A percentile compares a stretch with the other conserved stretches of the same genome.
These are phyloP conservation scores for Rhynchosporium secalis DNA, from an alignment of 2,329 filamentous ascomycete genomes.

Conservation along the genomic window DNA sequence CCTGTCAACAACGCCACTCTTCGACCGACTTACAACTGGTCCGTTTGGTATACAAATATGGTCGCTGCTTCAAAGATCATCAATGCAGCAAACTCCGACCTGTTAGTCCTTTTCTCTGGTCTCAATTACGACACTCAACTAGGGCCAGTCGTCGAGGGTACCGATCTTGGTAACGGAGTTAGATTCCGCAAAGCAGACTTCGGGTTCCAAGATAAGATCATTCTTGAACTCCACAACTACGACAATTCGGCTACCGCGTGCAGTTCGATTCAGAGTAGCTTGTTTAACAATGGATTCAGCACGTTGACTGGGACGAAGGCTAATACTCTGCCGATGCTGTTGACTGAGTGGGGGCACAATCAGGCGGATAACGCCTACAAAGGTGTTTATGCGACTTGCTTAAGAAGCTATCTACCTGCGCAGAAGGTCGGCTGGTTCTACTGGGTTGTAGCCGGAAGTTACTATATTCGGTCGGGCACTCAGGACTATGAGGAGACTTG, in stretches of 20 bases:
- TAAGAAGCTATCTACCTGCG: conserved; percentile 44
- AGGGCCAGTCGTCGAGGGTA: conserved; percentile 25
- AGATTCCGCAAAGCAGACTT: conserved; percentile 43
- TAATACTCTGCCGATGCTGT: conserved; percentile 43
- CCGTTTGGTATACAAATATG: conserved; percentile 47
- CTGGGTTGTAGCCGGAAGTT: conserved; percentile 60
- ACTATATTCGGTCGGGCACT: conserved; percentile 54
- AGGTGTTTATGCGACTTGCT: conserved; percentile 51
- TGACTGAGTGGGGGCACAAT: conserved; percentile 50
- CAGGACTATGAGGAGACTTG: conserved; percentile 60
- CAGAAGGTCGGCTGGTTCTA: conserved; percentile 55
- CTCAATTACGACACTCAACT: conserved; percentile 46
- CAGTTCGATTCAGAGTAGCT: conserved; percentile 14
- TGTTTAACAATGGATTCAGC: conserved; percentile 19
- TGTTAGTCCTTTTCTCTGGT: conserved; percentile 51
- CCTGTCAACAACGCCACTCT: conserved; percentile 23
- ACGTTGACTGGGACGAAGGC: conserved; percentile 36
- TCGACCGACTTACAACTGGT: conserved; percentile 45
- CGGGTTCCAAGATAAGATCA: conserved; percentile 46
- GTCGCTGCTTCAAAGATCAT: conserved; percentile 44
- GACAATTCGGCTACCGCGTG: conserved; percentile 43
- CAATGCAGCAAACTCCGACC: conserved; percentile 45
- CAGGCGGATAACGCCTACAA: conserved; percentile 47
- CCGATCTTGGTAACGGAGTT: conserved; percentile 21
- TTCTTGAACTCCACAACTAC: conserved; percentile 52